Conservation (phyloP, 495 filamentous ascomycete genomes). For the Apiosordaria backusii region DNA sequence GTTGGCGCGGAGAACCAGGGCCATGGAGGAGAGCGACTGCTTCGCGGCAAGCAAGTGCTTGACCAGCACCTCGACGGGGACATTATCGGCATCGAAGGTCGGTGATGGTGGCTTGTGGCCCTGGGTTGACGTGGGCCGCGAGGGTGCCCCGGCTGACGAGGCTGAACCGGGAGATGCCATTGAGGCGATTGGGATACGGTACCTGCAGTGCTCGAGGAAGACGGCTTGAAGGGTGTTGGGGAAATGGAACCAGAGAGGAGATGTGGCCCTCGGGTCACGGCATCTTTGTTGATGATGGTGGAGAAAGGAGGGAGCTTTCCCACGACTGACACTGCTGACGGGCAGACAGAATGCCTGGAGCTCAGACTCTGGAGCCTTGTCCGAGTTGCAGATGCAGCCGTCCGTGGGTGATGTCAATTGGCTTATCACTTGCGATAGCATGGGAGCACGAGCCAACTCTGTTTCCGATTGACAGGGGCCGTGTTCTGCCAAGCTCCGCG, state of each 20-base stretch:
- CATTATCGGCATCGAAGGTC: constrained; percentile 27
- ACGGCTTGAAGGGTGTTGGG: not conserved
- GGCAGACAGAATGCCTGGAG: not conserved
- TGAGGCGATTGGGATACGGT: not conserved
- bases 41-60: constrained; percentile 83
- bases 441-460: not conserved
- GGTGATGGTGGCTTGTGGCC: not conserved
- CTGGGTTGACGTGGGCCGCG: constrained; percentile 14
- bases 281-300: constrained; percentile 9
- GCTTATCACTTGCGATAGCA: constrained; percentile 1
- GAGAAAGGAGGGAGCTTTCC: not conserved
- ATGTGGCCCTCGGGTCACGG: not conserved
- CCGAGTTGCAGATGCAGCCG: not conserved
- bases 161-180: constrained; percentile 18
- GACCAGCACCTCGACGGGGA: constrained; percentile 69
- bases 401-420: constrained; percentile 1
- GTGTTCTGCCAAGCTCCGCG: too few species aligned
- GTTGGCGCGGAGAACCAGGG: constrained; percentile 80
- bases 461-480: too few species aligned
- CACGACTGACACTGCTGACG: not conserved
- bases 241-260: not conserved
- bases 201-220: not conserved
- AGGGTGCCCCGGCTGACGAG: constrained; percentile 11
- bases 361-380: not conserved
- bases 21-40: constrained; percentile 81